Conservation (phyloP, 2,329 filamentous ascomycete species). For the Periconia sp. region DNA sequence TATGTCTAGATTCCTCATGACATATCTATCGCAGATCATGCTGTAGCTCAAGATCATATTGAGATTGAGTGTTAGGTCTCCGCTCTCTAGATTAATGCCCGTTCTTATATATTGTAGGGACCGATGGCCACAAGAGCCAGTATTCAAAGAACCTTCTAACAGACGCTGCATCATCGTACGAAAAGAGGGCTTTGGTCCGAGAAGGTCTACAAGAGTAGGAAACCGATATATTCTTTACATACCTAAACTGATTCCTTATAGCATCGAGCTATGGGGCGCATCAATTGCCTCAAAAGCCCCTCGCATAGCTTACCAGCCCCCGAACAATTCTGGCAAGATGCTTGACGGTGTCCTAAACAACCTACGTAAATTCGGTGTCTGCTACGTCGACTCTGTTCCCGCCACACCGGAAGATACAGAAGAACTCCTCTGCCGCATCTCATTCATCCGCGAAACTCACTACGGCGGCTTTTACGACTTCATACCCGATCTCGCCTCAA, state of each 20-base stretch:
- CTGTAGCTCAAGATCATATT: slow-evolving; percentile 14
- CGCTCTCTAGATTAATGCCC: too few relatives aligned
- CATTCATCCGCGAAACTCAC: slow-evolving; percentile 87
- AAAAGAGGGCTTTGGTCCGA: slow-evolving; percentile 37
- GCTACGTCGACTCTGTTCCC: slow-evolving; percentile 75
- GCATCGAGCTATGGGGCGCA: slow-evolving; percentile 47
- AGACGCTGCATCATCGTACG: slow-evolving; percentile 47
- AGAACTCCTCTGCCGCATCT: slow-evolving; percentile 77
- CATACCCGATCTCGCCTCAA: slow-evolving; percentile 82
- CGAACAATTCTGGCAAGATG: slow-evolving; percentile 31
- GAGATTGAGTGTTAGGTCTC: slow-evolving; percentile 32
- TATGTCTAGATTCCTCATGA: slow-evolving; percentile 32
- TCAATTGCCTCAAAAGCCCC: slow-evolving; percentile 55
- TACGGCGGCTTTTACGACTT: slow-evolving; percentile 91
- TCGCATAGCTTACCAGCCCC: slow-evolving; percentile 64
- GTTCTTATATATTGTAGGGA: too few relatives aligned
- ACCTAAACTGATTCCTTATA: slow-evolving; percentile 29
- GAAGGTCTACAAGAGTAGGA: slow-evolving; percentile 36
- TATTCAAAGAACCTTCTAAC: slow-evolving; percentile 70
- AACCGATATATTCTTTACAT: slow-evolving; percentile 3
- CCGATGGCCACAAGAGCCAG: slow-evolving; percentile 70
- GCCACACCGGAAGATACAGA: slow-evolving; percentile 71
- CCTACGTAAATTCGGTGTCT: slow-evolving; percentile 75
- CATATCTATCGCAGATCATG: slow-evolving; percentile 24
- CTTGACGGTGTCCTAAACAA: slow-evolving; percentile 63